Base-by-base conservation (phyloP, 2,329 filamentous ascomycete genomes). In the Nigrograna mackinnonii region DNA sequence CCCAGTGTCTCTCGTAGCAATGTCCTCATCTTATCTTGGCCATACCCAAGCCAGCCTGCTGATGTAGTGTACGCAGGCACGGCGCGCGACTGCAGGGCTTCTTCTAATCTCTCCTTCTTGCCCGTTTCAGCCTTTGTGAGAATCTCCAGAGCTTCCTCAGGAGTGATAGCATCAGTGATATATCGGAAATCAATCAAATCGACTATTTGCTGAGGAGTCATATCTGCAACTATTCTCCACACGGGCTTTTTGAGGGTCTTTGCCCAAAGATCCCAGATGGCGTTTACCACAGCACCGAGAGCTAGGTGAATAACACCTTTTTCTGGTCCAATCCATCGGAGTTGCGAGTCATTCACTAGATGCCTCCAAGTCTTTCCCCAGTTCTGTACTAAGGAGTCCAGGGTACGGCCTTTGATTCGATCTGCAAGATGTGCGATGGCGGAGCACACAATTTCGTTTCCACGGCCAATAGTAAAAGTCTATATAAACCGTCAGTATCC, bases 251-350 rank as follows among this genome's bases (percentile, higher is more conserved):
- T 79, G 24, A 94, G 80, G 2, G 80, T 80, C 75, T 95, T 95
- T 41, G 89, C 90, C 91, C 91, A 95, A n/a, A 96, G 81, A 68
- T 96, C 91, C 91, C 91, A 96, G 58, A 95, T 78, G 13, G 90
- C 91, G 67, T 96, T 96, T 57, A 95, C 88, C 13, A 95, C 86
- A 32, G 90, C 88, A 21, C 89, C 90, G 9, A 96, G 83, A 1
- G 91, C 91, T 6, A 96, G 86, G 70, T 96, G 91, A 56, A 95
- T 95, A 33, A 96, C 91, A 46, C 91, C 91, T 72, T 96, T 96
- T 62, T 96, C 91, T 0, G 91, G 91, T 0, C 91, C 91, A 62
- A 96, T 94, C 91, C 91, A 96, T 43, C 91, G 87, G 40, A 95
- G 79, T 70, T 96, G 91, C 55, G 83, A 88, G 78, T 96, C 91